Evolutionary conservation across 805 yeast genomes (phyloP).

Genomic region (Candida broadrunensis): DNA sequence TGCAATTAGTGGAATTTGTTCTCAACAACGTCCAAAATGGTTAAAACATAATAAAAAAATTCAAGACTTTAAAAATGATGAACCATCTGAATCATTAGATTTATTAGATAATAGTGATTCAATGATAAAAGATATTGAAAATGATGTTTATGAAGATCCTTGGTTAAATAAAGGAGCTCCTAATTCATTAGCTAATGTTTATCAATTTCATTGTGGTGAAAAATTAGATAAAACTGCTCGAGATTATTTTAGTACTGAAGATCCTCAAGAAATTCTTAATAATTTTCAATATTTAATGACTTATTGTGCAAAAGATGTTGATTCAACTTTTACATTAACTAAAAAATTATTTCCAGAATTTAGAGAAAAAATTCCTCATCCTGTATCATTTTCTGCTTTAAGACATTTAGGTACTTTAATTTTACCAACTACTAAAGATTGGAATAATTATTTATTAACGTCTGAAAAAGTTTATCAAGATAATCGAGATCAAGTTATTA

Average conservation of each 20-base stretch:
- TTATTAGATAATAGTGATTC: not conserved
- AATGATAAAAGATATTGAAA: conserved; percentile 15
- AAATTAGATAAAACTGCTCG: conserved; percentile 65
- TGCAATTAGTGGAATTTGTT: conserved; percentile 88
- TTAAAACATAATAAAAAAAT: conserved; percentile 49
- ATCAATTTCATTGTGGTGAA: conserved; percentile 71
- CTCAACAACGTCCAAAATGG: conserved; percentile 85
- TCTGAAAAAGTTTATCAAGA: conserved; percentile 69
- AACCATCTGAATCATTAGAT: not conserved
- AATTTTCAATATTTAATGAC: conserved; percentile 60
- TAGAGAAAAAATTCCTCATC: conserved; percentile 75
- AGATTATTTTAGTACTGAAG: conserved; percentile 56
- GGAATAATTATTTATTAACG: conserved; percentile 68
- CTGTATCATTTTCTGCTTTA: conserved; percentile 88
- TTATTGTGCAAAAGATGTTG: conserved; percentile 87
- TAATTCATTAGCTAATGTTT: conserved; percentile 78
- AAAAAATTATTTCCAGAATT: conserved; percentile 69
- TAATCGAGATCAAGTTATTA: conserved; percentile 53
- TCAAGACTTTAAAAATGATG: conserved; percentile 8
- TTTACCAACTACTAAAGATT: conserved; percentile 69
- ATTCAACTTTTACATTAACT: conserved; percentile 69
- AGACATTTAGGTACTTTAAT: conserved; percentile 69
- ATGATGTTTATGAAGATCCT: conserved; percentile 58
- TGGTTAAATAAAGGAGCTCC: conserved; percentile 80
- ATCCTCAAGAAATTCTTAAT: conserved; percentile 50